phyloP scores from a whole-genome alignment of 176 grass and related monocot genomes.

The Ensete ventricosum region DNA sequence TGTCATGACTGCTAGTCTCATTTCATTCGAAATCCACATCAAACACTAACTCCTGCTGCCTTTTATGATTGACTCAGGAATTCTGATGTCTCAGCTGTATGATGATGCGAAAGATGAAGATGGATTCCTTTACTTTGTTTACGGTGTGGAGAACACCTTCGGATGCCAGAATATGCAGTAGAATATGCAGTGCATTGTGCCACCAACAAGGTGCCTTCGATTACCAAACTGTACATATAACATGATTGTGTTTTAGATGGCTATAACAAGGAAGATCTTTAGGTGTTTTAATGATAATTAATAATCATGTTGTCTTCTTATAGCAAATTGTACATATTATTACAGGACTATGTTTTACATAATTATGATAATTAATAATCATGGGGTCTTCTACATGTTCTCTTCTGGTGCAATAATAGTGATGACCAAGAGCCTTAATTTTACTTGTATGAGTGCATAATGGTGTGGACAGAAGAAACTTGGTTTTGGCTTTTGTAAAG shows the following conservation, averaged over 20 bases:
- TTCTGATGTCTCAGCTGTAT: constrained; percentile 18
- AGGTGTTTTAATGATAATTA: not conserved
- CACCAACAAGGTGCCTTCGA: not conserved
- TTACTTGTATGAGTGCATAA: no score
- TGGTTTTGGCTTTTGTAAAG: no score
- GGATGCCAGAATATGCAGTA: not conserved
- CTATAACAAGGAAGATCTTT: no score
- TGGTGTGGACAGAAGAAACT: no score
- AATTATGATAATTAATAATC: no score
- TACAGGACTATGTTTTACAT: no score
- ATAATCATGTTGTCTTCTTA: not conserved
- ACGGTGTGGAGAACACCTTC: constrained; percentile 26
- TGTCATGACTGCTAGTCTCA: not conserved
- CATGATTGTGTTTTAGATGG: no score
- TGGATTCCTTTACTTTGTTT: constrained; percentile 25
- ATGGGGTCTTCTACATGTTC: no score
- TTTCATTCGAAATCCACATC: not conserved
- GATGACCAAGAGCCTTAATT: no score
- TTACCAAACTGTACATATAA: not conserved
- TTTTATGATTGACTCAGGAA: constrained; percentile 1
- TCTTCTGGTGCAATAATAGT: no score
- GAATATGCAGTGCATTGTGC: not conserved
- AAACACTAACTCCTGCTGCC: not conserved
- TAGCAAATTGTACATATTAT: no score
- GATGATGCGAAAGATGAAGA: constrained; percentile 29